Evolutionary conservation across 192 early-diverging fungal species (phyloP), one percentile per base, ranked within the genome.

Genomic region (Rhizophagus sp.): DNA sequence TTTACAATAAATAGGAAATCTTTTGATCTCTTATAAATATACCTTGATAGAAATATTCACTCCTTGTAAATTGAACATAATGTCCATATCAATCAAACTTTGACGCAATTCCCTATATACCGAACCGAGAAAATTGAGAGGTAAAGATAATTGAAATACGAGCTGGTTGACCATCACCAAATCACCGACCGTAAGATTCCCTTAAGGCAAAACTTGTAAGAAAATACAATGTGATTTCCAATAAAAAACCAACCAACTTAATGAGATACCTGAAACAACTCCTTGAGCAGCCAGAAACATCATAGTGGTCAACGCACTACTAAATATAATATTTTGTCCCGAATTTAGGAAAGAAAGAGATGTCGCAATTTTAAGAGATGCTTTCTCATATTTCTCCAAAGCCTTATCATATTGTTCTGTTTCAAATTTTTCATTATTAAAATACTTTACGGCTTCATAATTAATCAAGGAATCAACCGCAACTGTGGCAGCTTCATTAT

Each of bases 131-230:
- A 99, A 99, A 88, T 99, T 98, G 17, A 99, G 88, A 24, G 98
- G 98, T 83, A 99, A 88, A 3, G 96, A 96, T 13, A 99, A 88
- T 85, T 99, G 98, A 84, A 99, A 99, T 33, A 99, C 93, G 33
- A 99, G 93, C 24, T 97, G 96, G 80, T 99, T 99, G 75, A 99
- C 91, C 96, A 99, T 96, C 24, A 99, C 98, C 7, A 99, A 89
- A 82, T 99, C 98, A 62, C 98, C 98, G 33, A 99, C 92, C 2
- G 96, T 97, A 89, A 99, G 87, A 2, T 90, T 86, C 1, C 96
- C 96, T 69, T 68, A 44, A 17, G n/a, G 24, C 3, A 76, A 44
- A 41, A 64, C 9, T 44, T n/a, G 36, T 63, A 22, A 73, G 11
- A 3, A 24, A 27, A 4, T 30, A 17, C 12, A 24, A 15, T 11